Percentiles rank a stretch among this genome's conserved stretches.
These are phyloP conservation scores for Acorus calamus DNA, from an alignment of 106 monocot species.

Conservation along the genomic window DNA sequence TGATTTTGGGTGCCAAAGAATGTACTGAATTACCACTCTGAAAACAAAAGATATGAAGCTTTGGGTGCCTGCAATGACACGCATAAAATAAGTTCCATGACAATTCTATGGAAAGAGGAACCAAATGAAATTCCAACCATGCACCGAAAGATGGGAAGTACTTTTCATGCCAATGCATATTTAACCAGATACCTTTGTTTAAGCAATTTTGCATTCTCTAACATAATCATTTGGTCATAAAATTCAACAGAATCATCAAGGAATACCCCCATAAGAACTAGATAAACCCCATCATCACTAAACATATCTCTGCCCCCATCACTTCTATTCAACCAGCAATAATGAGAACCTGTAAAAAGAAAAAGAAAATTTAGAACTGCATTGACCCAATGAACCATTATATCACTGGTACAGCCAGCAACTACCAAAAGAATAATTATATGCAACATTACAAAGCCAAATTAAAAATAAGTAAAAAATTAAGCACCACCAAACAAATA, in stretches of 20 bases:
- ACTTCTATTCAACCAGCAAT: constrained; percentile 41
- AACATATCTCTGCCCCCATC: neutral
- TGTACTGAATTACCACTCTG: constrained; percentile 18
- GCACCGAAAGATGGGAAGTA: too few species aligned
- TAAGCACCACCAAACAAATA: too few species aligned
- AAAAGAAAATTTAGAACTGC: neutral
- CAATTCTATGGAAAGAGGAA: too few species aligned
- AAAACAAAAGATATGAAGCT: constrained; percentile 34
- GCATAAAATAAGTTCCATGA: neutral
- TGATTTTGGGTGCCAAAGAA: constrained; percentile 9
- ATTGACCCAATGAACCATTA: too few species aligned
- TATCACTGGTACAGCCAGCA: too few species aligned
- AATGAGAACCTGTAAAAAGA: constrained; percentile 21
- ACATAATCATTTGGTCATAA: constrained; percentile 4
- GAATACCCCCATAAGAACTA: constrained; percentile 18
- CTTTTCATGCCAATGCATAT: neutral
- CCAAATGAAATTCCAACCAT: too few species aligned
- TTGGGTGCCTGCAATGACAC: constrained; percentile 24
- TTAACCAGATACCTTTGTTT: constrained; percentile 17
- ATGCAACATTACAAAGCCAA: too few species aligned
- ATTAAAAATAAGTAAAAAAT: too few species aligned
- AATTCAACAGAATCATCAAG: constrained; percentile 3
- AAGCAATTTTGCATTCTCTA: constrained; percentile 37
- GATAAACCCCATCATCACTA: constrained; percentile 14
- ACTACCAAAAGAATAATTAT: too few species aligned